Evolutionary conservation across 2,329 filamentous ascomycete species (phyloP).

Genomic region (Exophiala aquamarina): DNA sequence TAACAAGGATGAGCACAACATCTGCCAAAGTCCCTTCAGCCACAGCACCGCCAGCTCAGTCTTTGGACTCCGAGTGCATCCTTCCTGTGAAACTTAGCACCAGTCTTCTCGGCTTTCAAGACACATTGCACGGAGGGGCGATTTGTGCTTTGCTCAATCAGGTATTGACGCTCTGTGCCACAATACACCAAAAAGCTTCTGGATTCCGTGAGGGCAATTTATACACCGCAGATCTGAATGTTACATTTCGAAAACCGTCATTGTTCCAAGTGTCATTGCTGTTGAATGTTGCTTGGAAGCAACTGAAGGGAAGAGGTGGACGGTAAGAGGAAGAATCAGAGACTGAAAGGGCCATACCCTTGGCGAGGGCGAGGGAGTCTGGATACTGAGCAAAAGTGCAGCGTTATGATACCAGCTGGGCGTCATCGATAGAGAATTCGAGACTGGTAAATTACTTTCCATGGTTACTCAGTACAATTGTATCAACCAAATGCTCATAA

Average conservation of each 20-base stretch:
- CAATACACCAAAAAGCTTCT: background rate
- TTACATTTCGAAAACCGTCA: background rate
- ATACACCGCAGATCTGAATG: background rate
- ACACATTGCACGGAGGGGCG: conserved; percentile 5
- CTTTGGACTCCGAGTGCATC: background rate
- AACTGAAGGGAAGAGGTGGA: background rate
- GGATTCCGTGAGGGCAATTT: background rate
- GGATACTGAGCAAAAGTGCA: background rate
- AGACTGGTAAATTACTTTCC: background rate
- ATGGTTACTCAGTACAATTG: background rate
- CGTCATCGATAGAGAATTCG: background rate
- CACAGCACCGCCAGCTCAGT: too few relatives aligned
- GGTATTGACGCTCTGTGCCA: background rate
- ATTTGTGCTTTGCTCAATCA: conserved; percentile 4
- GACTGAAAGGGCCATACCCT: background rate
- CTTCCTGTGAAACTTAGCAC: background rate
- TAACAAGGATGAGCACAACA: background rate
- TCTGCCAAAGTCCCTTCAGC: background rate
- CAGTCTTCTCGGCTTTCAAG: background rate
- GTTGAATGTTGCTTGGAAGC: background rate
- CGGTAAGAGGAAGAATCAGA: background rate
- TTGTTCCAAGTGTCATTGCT: background rate
- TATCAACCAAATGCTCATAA: background rate
- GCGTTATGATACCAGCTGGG: background rate
- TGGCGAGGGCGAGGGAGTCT: background rate